These are phyloP conservation scores for Penicillium sp. DNA, from an alignment of 2,329 filamentous ascomycete species.

Conservation along the genomic window DNA sequence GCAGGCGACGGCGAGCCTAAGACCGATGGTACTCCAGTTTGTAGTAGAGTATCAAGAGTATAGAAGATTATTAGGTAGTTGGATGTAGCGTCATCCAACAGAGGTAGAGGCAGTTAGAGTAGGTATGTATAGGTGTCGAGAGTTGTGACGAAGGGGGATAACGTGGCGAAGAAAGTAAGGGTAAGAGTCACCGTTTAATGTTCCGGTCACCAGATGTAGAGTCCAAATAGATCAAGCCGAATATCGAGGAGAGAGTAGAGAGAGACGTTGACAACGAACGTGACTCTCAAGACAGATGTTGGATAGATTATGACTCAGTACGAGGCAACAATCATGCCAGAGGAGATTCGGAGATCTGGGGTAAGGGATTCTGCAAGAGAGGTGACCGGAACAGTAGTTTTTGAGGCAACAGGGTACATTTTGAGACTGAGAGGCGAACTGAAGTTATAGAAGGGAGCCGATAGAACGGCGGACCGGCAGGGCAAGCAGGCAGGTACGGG, in stretches of 20 bases:
- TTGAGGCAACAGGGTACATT: conserved; percentile 45
- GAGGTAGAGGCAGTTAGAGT: not conserved
- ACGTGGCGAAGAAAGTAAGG: conserved; percentile 22
- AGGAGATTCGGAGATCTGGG: conserved; percentile 37
- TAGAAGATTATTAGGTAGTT: not conserved
- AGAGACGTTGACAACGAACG: conserved; percentile 25
- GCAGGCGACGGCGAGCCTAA: conserved; percentile 40
- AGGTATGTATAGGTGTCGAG: conserved; percentile 11
- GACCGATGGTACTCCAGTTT: conserved; percentile 32
- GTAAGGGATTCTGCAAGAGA: conserved; percentile 37
- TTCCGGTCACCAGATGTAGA: conserved; percentile 35
- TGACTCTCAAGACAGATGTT: conserved; percentile 24
- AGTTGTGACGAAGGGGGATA: not conserved
- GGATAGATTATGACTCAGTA: conserved; percentile 29
- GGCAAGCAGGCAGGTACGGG: conserved; percentile 37
- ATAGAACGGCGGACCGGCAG: conserved; percentile 36
- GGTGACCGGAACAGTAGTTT: conserved; percentile 43
- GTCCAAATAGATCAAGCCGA: conserved; percentile 30
- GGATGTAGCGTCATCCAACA: conserved; percentile 14
- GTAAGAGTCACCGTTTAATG: conserved; percentile 25
- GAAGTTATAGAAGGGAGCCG: conserved; percentile 34
- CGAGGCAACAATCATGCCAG: conserved; percentile 32
- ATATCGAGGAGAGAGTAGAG: conserved; percentile 19
- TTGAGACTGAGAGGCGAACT: conserved; percentile 33
- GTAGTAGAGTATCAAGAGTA: conserved; percentile 21